phyloP scores from a whole-genome alignment of 176 grass and related monocot genomes.

The Secale cereale region DNA sequence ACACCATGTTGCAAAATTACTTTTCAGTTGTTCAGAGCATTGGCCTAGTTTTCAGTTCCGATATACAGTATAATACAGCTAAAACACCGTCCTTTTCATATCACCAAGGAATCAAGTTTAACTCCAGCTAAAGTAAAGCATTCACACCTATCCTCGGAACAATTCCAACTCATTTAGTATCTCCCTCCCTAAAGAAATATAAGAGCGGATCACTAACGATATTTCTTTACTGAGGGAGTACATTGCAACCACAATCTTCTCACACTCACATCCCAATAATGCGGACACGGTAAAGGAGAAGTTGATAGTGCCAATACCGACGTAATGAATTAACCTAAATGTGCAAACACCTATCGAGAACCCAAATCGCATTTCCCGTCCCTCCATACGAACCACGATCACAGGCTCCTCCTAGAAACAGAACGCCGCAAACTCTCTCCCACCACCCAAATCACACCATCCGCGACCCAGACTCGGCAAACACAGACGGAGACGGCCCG shows the following conservation, averaged over 20 bases:
- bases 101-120: neutral
- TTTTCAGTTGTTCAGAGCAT: neutral
- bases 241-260: neutral
- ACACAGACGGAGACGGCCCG: neutral
- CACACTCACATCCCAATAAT: neutral
- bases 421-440: neutral
- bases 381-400: neutral
- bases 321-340: neutral
- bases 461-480: slow-evolving; percentile 10
- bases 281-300: neutral
- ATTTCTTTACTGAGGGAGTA: no score
- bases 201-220: no score
- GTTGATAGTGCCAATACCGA: neutral
- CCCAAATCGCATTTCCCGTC: neutral
- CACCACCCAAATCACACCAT: neutral
- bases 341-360: neutral
- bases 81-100: neutral
- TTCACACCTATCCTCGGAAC: neutral
- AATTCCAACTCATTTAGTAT: neutral
- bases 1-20: neutral
- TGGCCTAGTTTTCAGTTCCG: neutral
- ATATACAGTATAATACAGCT: neutral
- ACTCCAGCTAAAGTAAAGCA: neutral
- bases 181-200: no score
- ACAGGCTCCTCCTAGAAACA: neutral